Evolutionary conservation across 352 stramenopile species (phyloP).

Genomic region (Elongisporangium undulatum): DNA sequence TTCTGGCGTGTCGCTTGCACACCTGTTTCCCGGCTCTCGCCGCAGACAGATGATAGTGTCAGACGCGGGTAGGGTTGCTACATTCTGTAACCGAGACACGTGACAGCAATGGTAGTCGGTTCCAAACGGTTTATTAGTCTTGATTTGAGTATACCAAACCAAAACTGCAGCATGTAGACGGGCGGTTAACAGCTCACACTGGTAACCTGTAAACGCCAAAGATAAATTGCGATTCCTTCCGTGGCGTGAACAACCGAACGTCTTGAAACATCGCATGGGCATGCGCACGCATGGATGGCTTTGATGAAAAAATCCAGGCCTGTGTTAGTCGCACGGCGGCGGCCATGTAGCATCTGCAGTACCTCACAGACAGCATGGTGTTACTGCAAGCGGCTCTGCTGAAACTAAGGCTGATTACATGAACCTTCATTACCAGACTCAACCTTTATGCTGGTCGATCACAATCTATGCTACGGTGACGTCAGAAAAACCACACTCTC

Average conservation of each 20-base stretch:
- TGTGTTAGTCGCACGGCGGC: neutral
- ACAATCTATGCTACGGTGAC: too few species aligned
- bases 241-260: neutral
- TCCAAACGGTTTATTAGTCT: neutral
- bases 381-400: too few species aligned
- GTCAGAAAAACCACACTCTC: too few species aligned
- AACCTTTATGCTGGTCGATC: too few species aligned
- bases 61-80: neutral
- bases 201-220: neutral
- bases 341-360: too few species aligned
- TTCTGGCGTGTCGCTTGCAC: neutral
- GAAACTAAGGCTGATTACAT: too few species aligned
- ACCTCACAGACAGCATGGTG: too few species aligned
- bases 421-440: too few species aligned
- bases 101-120: neutral
- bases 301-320: neutral
- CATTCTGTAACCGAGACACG: neutral
- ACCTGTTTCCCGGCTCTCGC: neutral
- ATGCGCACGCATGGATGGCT: neutral
- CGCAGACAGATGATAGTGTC: neutral
- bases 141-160: neutral
- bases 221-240: neutral
- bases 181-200: neutral
- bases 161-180: neutral
- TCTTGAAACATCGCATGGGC: neutral